Conservation (phyloP, 176 grass and related monocot genomes). For the Carex kokanica region DNA sequence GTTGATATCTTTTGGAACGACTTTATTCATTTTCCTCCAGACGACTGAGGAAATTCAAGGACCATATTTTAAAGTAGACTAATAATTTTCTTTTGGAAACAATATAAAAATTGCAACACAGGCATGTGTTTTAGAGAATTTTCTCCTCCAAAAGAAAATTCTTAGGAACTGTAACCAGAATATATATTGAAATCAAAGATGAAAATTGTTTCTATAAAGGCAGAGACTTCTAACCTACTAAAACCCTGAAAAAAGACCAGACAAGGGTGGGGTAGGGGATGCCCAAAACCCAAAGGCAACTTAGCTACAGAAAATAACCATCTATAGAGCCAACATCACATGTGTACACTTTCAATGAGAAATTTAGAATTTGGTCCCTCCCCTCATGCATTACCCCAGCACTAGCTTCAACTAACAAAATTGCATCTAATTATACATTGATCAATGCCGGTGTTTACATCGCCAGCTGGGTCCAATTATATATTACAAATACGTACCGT, state of each 20-base stretch:
- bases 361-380: not conserved
- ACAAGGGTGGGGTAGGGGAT: constrained; percentile 19
- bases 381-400: not conserved
- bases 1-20: not conserved
- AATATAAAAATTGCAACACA: too few relatives aligned
- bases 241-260: constrained; percentile 27
- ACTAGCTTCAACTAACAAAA: constrained; percentile 11
- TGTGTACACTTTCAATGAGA: constrained; percentile 34
- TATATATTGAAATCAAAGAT: not conserved
- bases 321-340: constrained; percentile 32
- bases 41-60: not conserved
- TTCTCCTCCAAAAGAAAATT: not conserved
- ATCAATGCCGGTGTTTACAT: not conserved
- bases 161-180: not conserved
- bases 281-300: constrained; percentile 16
- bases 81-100: not conserved
- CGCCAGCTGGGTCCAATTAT: not conserved
- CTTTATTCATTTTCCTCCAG: not conserved
- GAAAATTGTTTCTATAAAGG: constrained; percentile 6
- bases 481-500: constrained; percentile 1
- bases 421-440: not conserved
- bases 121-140: not conserved
- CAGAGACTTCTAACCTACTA: constrained; percentile 12
- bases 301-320: constrained; percentile 28
- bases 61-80: not conserved